Percentiles rank a stretch among this genome's conserved stretches.
These are phyloP conservation scores for Ceratocystiopsis sp. DNA, from an alignment of 2,329 filamentous ascomycete species.

Conservation along the genomic window DNA sequence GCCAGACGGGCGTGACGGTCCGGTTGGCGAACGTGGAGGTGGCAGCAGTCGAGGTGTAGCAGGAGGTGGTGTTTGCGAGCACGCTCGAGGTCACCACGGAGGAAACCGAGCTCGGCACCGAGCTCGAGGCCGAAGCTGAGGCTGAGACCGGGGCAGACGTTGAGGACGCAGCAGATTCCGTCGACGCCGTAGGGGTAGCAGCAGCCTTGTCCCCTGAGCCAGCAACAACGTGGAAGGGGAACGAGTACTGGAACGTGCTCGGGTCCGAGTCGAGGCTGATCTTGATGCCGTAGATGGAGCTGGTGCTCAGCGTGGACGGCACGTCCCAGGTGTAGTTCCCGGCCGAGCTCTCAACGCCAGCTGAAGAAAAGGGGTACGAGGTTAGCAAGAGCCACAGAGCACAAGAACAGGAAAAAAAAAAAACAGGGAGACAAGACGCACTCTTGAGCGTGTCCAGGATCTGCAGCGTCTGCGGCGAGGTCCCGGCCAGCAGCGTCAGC, in stretches of 20 bases:
- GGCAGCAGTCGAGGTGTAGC: slow-evolving; percentile 12
- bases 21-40: background rate
- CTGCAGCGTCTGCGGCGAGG: slow-evolving; percentile 23
- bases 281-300: slow-evolving; percentile 39
- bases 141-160: background rate
- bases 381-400: background rate
- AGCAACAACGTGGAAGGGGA: slow-evolving; percentile 37
- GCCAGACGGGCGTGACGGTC: too few relatives aligned
- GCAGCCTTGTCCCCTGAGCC: slow-evolving; percentile 10
- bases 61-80: too few relatives aligned
- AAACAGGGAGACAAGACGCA: slow-evolving; percentile 21
- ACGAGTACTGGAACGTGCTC: slow-evolving; percentile 41
- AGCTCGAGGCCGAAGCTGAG: slow-evolving; percentile 1
- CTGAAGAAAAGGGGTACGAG: slow-evolving; percentile 15
- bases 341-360: slow-evolving; percentile 26
- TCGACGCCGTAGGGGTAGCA: background rate
- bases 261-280: slow-evolving; percentile 31
- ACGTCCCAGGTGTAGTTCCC: slow-evolving; percentile 34
- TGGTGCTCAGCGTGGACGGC: slow-evolving; percentile 24
- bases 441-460: slow-evolving; percentile 27
- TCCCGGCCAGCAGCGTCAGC: slow-evolving; percentile 38
- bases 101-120: slow-evolving; percentile 2
- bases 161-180: background rate
- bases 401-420: background rate
- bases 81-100: too few relatives aligned